Evolutionary conservation across 305 asterid genomes (phyloP), one percentile per base, ranked within the genome.

Genomic region (Euphrasia arctica): DNA sequence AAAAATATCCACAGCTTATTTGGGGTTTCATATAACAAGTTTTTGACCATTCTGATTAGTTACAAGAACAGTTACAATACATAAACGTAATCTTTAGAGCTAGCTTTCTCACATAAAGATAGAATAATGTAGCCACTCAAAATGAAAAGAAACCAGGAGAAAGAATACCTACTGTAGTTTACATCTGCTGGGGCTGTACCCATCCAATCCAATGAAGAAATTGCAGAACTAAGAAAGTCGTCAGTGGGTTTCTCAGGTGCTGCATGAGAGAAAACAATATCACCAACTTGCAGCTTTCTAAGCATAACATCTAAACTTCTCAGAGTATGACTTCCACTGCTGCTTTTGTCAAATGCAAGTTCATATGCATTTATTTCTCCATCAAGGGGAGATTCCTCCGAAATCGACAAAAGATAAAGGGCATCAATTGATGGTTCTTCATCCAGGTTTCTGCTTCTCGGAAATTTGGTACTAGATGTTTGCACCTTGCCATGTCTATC

Each of bases 181-280:
- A 93, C 94, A 86, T 93, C 97, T 66, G 77, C 58, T 36, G 85
- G 90, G 67, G 87, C 86, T 49, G 90, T 70, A 66, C 96, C 97
- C 99, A 93, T 86, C 99, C 99, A 93, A 73, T 88, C 84, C 75
- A 93, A 78, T 25, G 97, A 85, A 72, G 95, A 74, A 72, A 78
- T 70, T 56, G 68, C 72, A 70, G 81, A 36, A 72, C 72, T 60
- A 59, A 69, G 68, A 52, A 54, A 48, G 64, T 74, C 68, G 45
- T 67, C 90, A 63, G 76, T 65, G 32, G 58, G 41, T 56, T 60
- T 62, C 72, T 82, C 88, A 72, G 51, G 61, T 62, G 75, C 61
- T 74, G 79, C 74, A 62, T 70, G 63, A 63, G 86, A 77, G 72
- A 74, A 74, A 65, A 74, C 31, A 49, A 78, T 75, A 65, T 90